Conservation (phyloP, 2,329 filamentous ascomycete genomes). For the Hypoxylon sp. region DNA sequence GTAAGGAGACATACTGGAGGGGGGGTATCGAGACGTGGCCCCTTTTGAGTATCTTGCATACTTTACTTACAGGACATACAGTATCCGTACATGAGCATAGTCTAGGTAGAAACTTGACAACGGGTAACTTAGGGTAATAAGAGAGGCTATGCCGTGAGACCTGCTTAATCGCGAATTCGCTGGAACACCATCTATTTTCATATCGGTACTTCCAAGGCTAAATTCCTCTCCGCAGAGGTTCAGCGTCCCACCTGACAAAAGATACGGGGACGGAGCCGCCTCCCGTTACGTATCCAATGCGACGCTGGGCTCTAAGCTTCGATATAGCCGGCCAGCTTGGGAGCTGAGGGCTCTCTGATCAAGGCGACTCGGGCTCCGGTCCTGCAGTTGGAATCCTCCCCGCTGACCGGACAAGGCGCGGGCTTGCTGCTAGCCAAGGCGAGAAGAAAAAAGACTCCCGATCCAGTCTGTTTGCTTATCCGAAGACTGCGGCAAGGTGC, state of each 20-base stretch:
- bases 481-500: constrained; percentile 7
- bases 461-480: constrained; percentile 15
- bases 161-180: constrained; percentile 1
- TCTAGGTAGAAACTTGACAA: too few relatives aligned
- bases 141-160: constrained; percentile 3
- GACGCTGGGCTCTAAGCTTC: background rate
- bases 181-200: background rate
- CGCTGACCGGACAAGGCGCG: constrained; percentile 2
- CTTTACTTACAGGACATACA: too few relatives aligned
- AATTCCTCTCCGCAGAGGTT: background rate
- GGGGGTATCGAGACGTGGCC: constrained; percentile 1
- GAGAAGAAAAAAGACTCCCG: constrained; percentile 6
- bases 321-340: background rate
- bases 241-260: background rate
- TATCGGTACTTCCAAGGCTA: background rate
- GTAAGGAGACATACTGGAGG: constrained; percentile 3
- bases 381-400: background rate
- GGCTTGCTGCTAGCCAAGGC: constrained; percentile 4
- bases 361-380: background rate
- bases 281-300: constrained; percentile 7
- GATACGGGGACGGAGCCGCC: background rate
- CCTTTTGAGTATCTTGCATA: constrained; percentile 5
- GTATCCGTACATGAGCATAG: too few relatives aligned
- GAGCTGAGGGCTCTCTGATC: too few relatives aligned
- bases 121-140: too few relatives aligned